Percentiles rank a stretch among this genome's conserved stretches.
These are phyloP conservation scores for Alternaria metachromatica DNA, from an alignment of 2,329 filamentous ascomycete species.

Conservation along the genomic window DNA sequence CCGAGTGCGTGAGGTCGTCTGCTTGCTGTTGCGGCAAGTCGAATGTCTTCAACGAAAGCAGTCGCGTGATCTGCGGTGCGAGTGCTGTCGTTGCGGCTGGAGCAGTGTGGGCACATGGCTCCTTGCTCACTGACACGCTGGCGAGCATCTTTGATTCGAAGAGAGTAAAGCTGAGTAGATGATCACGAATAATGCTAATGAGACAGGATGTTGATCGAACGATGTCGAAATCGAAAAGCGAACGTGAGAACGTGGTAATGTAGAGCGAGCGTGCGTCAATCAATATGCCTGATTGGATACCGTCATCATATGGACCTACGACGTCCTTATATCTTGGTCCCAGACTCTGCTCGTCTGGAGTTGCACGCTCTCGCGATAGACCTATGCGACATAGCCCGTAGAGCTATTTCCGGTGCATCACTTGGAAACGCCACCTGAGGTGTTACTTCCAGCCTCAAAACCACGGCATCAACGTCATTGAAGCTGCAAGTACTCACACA, in stretches of 20 bases:
- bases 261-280: constrained; percentile 13
- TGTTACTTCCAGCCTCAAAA: constrained; percentile 17
- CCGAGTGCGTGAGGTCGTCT: constrained; percentile 24
- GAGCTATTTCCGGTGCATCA: constrained; percentile 7
- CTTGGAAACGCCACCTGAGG: constrained; percentile 13
- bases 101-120: constrained; percentile 3
- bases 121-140: constrained; percentile 12
- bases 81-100: constrained; percentile 5
- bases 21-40: constrained; percentile 23
- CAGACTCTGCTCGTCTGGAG: neutral
- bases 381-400: constrained; percentile 13
- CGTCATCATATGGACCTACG: constrained; percentile 12
- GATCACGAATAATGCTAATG: neutral
- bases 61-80: constrained; percentile 23
- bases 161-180: neutral
- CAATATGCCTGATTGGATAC: constrained; percentile 7
- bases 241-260: neutral
- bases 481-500: constrained; percentile 1
- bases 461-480: constrained; percentile 7
- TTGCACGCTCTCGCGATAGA: neutral
- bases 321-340: constrained; percentile 23
- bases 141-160: constrained; percentile 13
- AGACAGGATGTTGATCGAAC: neutral
- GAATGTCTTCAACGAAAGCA: constrained; percentile 31
- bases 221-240: neutral